Evolutionary conservation across 2,329 filamentous ascomycete species (phyloP).

Genomic region (Xylariaceae sp.): DNA sequence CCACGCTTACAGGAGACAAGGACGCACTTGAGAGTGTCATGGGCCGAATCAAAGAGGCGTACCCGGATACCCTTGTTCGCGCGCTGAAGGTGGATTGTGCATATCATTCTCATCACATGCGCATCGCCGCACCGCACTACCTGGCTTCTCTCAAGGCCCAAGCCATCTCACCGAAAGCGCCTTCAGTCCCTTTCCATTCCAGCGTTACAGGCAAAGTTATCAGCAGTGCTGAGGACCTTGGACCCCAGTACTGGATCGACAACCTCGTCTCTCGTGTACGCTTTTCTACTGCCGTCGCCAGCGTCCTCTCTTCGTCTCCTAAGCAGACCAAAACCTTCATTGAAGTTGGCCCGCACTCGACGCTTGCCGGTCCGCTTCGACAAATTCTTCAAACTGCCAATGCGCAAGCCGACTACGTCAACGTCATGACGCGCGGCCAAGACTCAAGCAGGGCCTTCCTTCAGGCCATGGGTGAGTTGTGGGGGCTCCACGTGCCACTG

Average conservation of each 20-base stretch:
- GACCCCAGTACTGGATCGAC: slow-evolving; percentile 18
- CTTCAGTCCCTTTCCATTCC: neutral
- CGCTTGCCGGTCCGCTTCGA: slow-evolving; percentile 21
- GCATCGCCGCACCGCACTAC: neutral
- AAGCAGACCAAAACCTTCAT: slow-evolving; percentile 13
- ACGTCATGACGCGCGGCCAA: neutral
- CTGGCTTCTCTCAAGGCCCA: neutral
- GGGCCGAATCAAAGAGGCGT: neutral
- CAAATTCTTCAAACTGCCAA: slow-evolving; percentile 16
- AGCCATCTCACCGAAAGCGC: neutral
- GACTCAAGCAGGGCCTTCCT: neutral
- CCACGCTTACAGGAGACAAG: slow-evolving; percentile 2
- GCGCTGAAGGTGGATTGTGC: neutral
- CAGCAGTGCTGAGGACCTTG: neutral
- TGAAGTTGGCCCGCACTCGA: slow-evolving; percentile 25
- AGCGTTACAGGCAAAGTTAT: neutral
- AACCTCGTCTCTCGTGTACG: slow-evolving; percentile 24
- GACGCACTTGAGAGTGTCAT: neutral
- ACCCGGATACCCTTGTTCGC: neutral
- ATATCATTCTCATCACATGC: neutral
- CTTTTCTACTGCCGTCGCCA: slow-evolving; percentile 17
- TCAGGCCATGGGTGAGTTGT: neutral
- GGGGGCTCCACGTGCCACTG: neutral
- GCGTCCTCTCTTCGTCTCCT: slow-evolving; percentile 8
- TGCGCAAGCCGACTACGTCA: slow-evolving; percentile 9